Base-by-base conservation (phyloP, 345 rosid species). In the Citrus sp. region DNA sequence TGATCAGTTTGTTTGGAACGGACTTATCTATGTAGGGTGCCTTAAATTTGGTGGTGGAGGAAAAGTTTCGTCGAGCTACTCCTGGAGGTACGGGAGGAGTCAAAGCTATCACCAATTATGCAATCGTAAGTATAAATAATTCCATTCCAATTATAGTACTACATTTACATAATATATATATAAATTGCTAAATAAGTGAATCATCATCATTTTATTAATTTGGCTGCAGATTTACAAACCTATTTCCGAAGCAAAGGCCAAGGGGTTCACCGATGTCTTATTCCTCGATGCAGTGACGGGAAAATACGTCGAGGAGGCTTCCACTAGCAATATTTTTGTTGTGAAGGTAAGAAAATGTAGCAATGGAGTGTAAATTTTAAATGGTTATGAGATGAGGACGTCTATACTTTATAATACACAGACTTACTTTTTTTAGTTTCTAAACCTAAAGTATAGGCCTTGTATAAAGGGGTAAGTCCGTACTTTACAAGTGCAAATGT, bases 11-110 rank as follows among this genome's bases (percentile, higher is more conserved):
- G 58, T 54, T 54, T 54, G 58, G 19, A 18, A 16, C 58, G 58
- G 58, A 18, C 22, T 54, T 54, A 1, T 5, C 3, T 13, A 27
- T 70, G 16, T 38, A 88, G 90, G 84, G 30, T 67, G 71, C 79
- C 73, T 54, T 89, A 74, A 81, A 86, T 80, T 82, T 90, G 66
- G n/a, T 83, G 8, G 88, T 91, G 3, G 89, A 90, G 81, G 86
- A 91, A 40, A 77, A 81, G 27, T 83, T n/a, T 85, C 71, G 76
- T 28, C 81, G 93, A 16, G 88, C 95, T 37, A 79, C 79, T 54
- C 78, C 79, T 16, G 93, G 93, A 70, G 97, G 93, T 76, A 89
- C 95, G 0, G 94, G 93, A 12, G 87, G 90, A 28, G 76, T 93
- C 49, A 90, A 93, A 82, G 76, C 91, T 32, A 83, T 92, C 77